Base-by-base conservation (phyloP, 306 rosid genomes). In the Corylus americana region DNA sequence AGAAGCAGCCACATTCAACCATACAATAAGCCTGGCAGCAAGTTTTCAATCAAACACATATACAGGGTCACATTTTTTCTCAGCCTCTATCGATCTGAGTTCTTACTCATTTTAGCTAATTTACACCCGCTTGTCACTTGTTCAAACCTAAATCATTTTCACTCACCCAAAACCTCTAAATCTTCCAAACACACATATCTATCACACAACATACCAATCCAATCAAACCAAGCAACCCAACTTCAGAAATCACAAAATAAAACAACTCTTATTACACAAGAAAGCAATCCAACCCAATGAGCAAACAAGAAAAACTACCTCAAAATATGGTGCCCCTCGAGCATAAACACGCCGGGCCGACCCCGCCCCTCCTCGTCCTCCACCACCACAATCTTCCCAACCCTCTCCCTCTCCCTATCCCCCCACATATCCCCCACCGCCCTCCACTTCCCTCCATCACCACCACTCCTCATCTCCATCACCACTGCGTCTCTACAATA, bases 401-500 rank as follows among this genome's bases (percentile, higher is more conserved):
- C 79, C 84, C 88, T 85, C 71, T 80, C 75, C 73, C 86, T 83
- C 77, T 94, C 92, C 22, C 91, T 88, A 49, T 81, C 83, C 4
- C 79, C 86, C 97, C 97, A 94, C 91, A 89, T 71, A 75, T 92
- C 91, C 66, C 92, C 90, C 81, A 86, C 74, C 88, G 86, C 94
- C 55, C 90, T 81, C 98, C 98, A 94, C 50, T 20, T 63, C 17
- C 89, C 96, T 16, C 77, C 67, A 48, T 58, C 76, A 69, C 67
- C 54, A 18, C 71, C 86, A 54, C 74, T 79, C 70, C 82, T 86
- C 83, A 91, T 17, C 14, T 83, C 89, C 97, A 91, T 86, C 47
- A 88, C 97, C 75, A 84, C 92, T 0, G 91, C 97, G 27, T 86
- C 90, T 71, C 91, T 78, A 11, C 74, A 87, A 69, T 91, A 86